Conservation (phyloP, 805 yeast species). For the Teunomyces tritomae region DNA sequence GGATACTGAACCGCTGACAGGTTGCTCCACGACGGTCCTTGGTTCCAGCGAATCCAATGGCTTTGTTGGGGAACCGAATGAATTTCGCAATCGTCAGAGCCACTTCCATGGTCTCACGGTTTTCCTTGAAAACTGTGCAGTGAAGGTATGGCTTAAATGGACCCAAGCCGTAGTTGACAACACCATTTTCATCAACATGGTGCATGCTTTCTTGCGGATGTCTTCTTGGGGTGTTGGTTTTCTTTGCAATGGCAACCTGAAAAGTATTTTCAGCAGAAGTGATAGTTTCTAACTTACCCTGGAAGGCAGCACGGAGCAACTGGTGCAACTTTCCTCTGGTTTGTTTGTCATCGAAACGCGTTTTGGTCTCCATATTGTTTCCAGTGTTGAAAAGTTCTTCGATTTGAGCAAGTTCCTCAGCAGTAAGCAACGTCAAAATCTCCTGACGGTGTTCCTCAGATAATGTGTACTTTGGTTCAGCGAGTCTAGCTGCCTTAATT, state of each 20-base stretch:
- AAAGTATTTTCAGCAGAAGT: conserved; percentile 71
- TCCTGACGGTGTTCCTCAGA: conserved; percentile 44
- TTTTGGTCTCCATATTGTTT: conserved; percentile 54
- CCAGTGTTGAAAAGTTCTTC: conserved; percentile 55
- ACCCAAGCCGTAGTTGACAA: conserved; percentile 72
- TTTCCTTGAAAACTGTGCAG: conserved; percentile 85
- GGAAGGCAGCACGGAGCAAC: conserved; percentile 68
- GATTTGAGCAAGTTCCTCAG: conserved; percentile 55
- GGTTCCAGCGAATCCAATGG: conserved; percentile 86
- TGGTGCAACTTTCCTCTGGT: conserved; percentile 79
- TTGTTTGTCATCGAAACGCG: conserved; percentile 62
- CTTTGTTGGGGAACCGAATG: conserved; percentile 68
- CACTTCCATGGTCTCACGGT: conserved; percentile 96
- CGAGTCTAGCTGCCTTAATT: conserved; percentile 21
- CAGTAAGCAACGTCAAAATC: conserved; percentile 57
- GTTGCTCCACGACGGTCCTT: conserved; percentile 97
- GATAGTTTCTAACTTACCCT: conserved; percentile 71
- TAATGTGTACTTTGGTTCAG: conserved; percentile 39
- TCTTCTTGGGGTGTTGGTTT: conserved; percentile 33
- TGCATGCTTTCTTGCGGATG: conserved; percentile 36
- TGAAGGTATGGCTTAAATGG: conserved; percentile 66
- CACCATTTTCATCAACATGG: conserved; percentile 48
- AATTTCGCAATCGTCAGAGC: conserved; percentile 71
- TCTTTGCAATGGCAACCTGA: conserved; percentile 54
- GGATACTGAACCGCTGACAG: conserved; percentile 73